Base-by-base conservation (phyloP, 352 stramenopile genomes). In the Phytopythium boreale region DNA sequence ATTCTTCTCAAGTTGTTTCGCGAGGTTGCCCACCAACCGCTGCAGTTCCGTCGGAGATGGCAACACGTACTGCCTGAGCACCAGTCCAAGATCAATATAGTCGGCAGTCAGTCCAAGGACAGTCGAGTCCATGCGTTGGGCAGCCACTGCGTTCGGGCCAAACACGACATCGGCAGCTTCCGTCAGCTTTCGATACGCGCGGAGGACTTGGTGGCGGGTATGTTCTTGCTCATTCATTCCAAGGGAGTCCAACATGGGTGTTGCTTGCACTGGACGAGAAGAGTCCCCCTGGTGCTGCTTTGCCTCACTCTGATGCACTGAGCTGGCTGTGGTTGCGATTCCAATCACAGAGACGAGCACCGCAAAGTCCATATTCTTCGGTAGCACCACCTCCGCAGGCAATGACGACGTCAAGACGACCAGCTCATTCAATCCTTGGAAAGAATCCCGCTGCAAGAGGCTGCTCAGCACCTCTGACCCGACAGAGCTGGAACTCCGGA, bases 101-200 rank as follows among this genome's bases (percentile, higher is more conserved):
- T 37, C 56, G 29, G 72, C 71, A 4, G 47, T 51, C 12, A 78
- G n/a, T 22, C 70, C 75, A 17, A 57, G 44, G 10, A 82, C 19
- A n/a, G 72, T 82, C 20, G 70, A 72, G 50, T 83, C 77, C 8
- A 79, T 67, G 15, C 77, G 72, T 56, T 69, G 63, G 20, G 75
- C 56, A 43, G 44, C 26, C 1, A 27, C 22, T 6, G 41, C 17
- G 56, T 59, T 39, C 10, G 39, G 17, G 10, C 39, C 50, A 67
- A 51, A 2, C 53, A 66, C 50, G 11, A 12, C 19, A 9, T 27
- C 14, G 59, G 59, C 70, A 66, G 65, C 64, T 41, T 69, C 57
- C n/a, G 15, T 22, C n/a, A 78, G 36, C 8, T n/a, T 50, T 27
- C 26, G 59, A 15, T 68, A 55, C 29, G 72, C 46, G 46, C 27